These are phyloP conservation scores for Solanum hybrid DNA, from an alignment of 305 asterid genomes.

Conservation along the genomic window DNA sequence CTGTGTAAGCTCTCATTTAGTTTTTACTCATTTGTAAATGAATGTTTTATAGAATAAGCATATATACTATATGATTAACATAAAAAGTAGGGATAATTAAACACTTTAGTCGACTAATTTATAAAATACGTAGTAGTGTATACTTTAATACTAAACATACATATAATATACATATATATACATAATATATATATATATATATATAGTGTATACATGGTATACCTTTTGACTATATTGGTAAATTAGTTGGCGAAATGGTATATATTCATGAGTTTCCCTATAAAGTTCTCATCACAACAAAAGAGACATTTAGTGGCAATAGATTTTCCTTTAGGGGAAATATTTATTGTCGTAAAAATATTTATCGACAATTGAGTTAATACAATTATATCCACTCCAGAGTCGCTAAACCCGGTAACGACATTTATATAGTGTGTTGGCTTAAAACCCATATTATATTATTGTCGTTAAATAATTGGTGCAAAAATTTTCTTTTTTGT, in stretches of 20 bases:
- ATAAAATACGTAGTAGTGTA: background rate
- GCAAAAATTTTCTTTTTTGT: too few relatives aligned
- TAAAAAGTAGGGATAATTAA: background rate
- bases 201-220: background rate
- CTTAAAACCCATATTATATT: background rate
- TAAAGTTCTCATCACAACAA: background rate
- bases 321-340: too few relatives aligned
- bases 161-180: background rate
- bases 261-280: background rate
- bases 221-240: background rate
- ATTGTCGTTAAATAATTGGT: background rate
- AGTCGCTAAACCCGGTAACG: background rate
- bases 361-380: too few relatives aligned
- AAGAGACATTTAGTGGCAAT: background rate
- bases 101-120: background rate
- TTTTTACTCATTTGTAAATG: background rate
- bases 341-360: background rate
- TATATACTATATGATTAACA: background rate
- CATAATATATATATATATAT: background rate
- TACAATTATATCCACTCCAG: background rate
- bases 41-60: background rate
- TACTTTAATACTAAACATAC: background rate
- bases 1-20: conserved; percentile 43
- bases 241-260: background rate
- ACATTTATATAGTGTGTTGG: background rate